phyloP scores from a whole-genome alignment of 1,284 basidiomycete genomes.

The Coriolopsis trogii region DNA sequence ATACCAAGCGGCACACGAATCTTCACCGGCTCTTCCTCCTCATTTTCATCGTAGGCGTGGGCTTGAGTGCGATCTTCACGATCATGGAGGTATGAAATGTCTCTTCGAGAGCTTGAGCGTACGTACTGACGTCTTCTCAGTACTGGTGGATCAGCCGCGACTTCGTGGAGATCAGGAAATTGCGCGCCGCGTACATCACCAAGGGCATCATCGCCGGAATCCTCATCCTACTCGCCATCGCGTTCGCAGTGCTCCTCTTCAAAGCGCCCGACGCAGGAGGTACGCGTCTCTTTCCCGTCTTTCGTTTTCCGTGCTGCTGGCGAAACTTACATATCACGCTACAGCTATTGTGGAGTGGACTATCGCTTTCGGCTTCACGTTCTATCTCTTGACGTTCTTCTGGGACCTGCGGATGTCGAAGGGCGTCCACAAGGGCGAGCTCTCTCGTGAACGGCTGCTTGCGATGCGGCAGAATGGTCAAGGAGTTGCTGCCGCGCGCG shows the following conservation, averaged over 20 bases:
- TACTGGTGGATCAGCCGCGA: slow-evolving; percentile 67
- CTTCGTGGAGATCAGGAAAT: slow-evolving; percentile 46
- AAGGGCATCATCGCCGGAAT: slow-evolving; percentile 62
- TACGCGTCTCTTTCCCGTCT: slow-evolving; percentile 29
- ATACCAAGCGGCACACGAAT: slow-evolving; percentile 54
- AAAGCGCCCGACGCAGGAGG: slow-evolving; percentile 52
- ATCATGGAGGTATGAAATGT: slow-evolving; percentile 59
- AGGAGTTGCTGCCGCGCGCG: slow-evolving; percentile 3
- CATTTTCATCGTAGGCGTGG: slow-evolving; percentile 60
- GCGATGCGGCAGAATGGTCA: slow-evolving; percentile 16
- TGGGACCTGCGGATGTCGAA: slow-evolving; percentile 25
- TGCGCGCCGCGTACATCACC: slow-evolving; percentile 58
- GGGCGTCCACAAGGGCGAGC: slow-evolving; percentile 20
- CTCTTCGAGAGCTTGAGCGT: background rate
- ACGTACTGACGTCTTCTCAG: slow-evolving; percentile 34
- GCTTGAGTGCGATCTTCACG: slow-evolving; percentile 70
- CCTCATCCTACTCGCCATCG: slow-evolving; percentile 63
- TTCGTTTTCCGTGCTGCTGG: background rate
- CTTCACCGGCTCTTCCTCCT: slow-evolving; percentile 64
- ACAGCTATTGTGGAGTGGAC: slow-evolving; percentile 70
- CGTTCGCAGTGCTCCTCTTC: slow-evolving; percentile 58
- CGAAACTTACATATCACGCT: background rate
- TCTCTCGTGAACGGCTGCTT: slow-evolving; percentile 15
- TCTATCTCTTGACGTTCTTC: slow-evolving; percentile 24
- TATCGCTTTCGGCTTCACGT: slow-evolving; percentile 71